These are phyloP conservation scores for Boletus fagicola DNA, from an alignment of 768 basidiomycete genomes.

Conservation along the genomic window DNA sequence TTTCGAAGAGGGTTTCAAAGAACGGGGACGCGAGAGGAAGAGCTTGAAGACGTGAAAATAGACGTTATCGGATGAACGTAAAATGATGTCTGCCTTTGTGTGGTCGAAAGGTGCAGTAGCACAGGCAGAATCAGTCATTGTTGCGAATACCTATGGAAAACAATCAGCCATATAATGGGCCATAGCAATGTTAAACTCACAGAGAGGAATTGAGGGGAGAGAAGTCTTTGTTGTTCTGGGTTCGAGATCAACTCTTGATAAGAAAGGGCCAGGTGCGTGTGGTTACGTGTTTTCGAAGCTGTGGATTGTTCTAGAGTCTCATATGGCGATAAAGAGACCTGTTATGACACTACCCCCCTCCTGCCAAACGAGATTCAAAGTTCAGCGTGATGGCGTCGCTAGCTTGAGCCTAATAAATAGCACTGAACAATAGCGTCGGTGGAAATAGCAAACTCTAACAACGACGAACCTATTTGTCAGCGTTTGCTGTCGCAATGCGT, in stretches of 20 bases:
- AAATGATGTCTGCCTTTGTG: neutral
- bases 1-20: neutral
- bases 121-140: neutral
- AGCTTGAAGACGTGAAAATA: neutral
- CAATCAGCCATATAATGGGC: neutral
- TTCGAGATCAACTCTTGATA: neutral
- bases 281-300: neutral
- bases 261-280: neutral
- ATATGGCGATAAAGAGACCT: neutral
- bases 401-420: neutral
- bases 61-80: neutral
- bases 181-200: neutral
- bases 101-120: slow-evolving; percentile 23
- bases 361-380: neutral
- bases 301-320: neutral
- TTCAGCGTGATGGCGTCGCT: neutral
- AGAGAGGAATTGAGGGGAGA: neutral
- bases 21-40: neutral
- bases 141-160: neutral
- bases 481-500: no score
- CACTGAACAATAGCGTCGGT: neutral
- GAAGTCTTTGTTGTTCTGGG: neutral
- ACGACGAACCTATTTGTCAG: no score
- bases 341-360: neutral
- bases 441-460: neutral